A percentile compares a stretch with the other conserved stretches of the same genome.
These are phyloP conservation scores for Quercus tomentella DNA, from an alignment of 331 rosid genomes.

Conservation along the genomic window DNA sequence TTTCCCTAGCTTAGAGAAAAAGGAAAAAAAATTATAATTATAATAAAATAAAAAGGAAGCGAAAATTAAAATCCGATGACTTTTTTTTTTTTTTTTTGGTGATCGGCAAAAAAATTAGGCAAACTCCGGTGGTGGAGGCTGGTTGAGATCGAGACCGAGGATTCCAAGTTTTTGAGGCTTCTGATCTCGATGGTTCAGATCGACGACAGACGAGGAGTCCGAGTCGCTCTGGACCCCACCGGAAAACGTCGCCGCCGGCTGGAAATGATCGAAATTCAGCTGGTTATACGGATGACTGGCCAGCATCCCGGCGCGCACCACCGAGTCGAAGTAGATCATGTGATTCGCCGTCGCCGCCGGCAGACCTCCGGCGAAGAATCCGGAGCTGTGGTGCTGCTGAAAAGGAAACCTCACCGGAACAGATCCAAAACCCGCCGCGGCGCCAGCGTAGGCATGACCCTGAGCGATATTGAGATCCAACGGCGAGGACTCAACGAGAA, in stretches of 20 bases:
- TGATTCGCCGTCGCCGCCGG: slow-evolving; percentile 37
- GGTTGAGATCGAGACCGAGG: slow-evolving; percentile 67
- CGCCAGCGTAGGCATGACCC: neutral
- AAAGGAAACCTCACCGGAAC: slow-evolving; percentile 55
- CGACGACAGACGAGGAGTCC: slow-evolving; percentile 81
- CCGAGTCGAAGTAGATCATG: slow-evolving; percentile 47
- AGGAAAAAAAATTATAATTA: slow-evolving; percentile 7
- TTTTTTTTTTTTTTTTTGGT: neutral
- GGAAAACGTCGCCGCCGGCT: neutral
- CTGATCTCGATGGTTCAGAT: slow-evolving; percentile 42
- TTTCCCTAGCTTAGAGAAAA: slow-evolving; percentile 8
- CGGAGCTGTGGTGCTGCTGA: slow-evolving; percentile 31
- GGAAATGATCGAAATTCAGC: slow-evolving; percentile 35
- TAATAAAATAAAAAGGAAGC: neutral
- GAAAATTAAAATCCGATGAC: neutral
- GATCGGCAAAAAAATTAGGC: slow-evolving; percentile 31
- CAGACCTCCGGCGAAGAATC: slow-evolving; percentile 28
- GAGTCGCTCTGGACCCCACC: slow-evolving; percentile 65
- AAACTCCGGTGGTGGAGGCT: slow-evolving; percentile 57
- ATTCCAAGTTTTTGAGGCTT: slow-evolving; percentile 18
- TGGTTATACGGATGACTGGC: slow-evolving; percentile 19
- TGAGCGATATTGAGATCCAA: slow-evolving; percentile 58
- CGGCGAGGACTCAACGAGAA: slow-evolving; percentile 65
- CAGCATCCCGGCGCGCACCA: slow-evolving; percentile 51
- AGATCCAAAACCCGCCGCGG: neutral